Evolutionary conservation across 352 stramenopile species (phyloP).

Genomic region (Pythium aquatile): DNA sequence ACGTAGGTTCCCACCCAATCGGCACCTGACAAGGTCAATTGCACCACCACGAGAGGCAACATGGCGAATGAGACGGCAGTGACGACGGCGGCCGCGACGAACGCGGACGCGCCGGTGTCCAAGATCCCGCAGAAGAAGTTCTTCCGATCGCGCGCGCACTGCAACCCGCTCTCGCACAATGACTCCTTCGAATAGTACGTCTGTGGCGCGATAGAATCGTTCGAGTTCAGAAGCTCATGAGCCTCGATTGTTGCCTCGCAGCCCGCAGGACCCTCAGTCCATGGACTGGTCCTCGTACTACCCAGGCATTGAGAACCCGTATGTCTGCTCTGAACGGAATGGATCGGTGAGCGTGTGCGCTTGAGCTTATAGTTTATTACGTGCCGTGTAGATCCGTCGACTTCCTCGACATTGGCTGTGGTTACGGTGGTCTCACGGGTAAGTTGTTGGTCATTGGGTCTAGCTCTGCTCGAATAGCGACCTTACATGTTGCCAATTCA

Average conservation of each 20-base stretch:
- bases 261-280: conserved; percentile 75
- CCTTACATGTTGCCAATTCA: no score
- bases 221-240: no score
- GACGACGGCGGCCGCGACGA: no score
- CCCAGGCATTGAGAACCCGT: conserved; percentile 80
- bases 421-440: conserved; percentile 96
- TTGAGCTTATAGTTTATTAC: conserved; percentile 1
- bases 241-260: no score
- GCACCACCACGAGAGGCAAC: conserved; percentile 6
- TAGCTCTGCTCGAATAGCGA: background rate
- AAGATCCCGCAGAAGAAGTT: conserved; percentile 94
- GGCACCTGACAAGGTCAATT: conserved; percentile 13
- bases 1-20: conserved; percentile 17
- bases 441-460: background rate
- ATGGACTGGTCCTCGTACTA: conserved; percentile 96
- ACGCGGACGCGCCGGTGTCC: conserved; percentile 29
- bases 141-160: conserved; percentile 95
- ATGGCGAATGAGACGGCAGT: conserved; percentile 31
- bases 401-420: conserved; percentile 96
- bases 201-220: no score
- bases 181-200: conserved; percentile 93
- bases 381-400: conserved; percentile 71
- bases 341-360: no score
- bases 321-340: no score
- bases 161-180: conserved; percentile 97